Evolutionary conservation across 768 basidiomycete species (phyloP), one percentile per base, ranked within the genome.

Genomic region (Leccinum incarnatum): DNA sequence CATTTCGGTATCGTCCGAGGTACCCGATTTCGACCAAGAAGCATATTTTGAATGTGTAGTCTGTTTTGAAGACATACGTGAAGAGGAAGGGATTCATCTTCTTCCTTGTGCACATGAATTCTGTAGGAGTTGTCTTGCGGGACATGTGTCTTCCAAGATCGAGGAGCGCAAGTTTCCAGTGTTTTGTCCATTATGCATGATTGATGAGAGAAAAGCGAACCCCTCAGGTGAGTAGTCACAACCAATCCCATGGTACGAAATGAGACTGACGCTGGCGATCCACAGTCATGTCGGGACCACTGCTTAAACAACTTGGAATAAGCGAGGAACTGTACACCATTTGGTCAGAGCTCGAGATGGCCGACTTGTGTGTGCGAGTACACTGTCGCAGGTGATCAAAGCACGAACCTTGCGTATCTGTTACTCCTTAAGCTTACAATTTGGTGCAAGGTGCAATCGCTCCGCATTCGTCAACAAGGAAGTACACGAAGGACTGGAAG

Each of bases 101-200:
- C 66, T 51, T 12, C 71, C 54, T 14, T 88, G 87, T 60, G 66
- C 65, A 12, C 86, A 89, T 63, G 60, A 65, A 11, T 81, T 84
- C 60, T 88, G 88, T 69, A 75, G 79, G 51, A 67, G 70, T 4
- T 88, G 88, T 64, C 66, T 86, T 25, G 69, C 65, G 36, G 61
- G 66, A 10, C 77, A 84, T 46, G 72, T 81, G 4, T 65, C 64
- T 32, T 73, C 79, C 12, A 80, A 79, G 64, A 73, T 88, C 21
- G 72, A 75, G 15, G 82, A 84, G 36, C 76, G 76, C 56, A 76
- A 72, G 23, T 87, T 78, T 51, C 87, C 87, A 1, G 80, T 88
- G 25, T 68, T 79, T 17, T 89, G 87, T 64, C 88, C 87, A 1
- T 57, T 78, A 21, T 88, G 88, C 60, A 68, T 76, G 29, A 69